Conservation (phyloP, 139 green algal genomes). For the Tetraselmis chui region DNA sequence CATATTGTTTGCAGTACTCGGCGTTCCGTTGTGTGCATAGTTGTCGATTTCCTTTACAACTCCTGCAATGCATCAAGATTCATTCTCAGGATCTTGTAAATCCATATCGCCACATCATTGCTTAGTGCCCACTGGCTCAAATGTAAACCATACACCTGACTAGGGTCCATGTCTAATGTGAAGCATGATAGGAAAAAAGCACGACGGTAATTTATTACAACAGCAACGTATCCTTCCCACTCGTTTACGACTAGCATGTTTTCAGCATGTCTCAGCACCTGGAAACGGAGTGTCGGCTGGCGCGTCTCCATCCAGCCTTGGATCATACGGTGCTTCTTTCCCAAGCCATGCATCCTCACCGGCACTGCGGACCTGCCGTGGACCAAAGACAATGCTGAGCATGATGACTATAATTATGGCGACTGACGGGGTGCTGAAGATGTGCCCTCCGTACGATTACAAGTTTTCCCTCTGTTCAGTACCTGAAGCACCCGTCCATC, state of each 20-base stretch:
- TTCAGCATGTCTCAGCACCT: background rate
- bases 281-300: background rate
- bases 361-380: slow-evolving; percentile 34
- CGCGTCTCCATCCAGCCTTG: slow-evolving; percentile 27
- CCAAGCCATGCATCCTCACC: slow-evolving; percentile 65
- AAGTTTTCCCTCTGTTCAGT: background rate
- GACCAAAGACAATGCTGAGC: no score
- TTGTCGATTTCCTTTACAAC: no score
- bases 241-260: slow-evolving; percentile 1
- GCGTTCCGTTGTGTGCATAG: background rate
- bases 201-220: background rate
- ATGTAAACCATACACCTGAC: background rate
- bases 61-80: background rate
- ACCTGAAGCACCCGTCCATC: slow-evolving; percentile 44
- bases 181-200: background rate
- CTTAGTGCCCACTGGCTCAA: background rate
- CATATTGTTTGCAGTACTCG: background rate
- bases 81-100: background rate
- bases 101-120: background rate
- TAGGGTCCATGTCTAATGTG: background rate
- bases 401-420: background rate
- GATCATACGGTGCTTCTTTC: slow-evolving; percentile 31
- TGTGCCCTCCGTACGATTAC: background rate
- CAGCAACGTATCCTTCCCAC: slow-evolving; percentile 1
- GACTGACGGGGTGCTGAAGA: background rate